Evolutionary conservation across 371 early-diverging fungal genomes (phyloP).

Genomic region (Mucor racemosus): DNA sequence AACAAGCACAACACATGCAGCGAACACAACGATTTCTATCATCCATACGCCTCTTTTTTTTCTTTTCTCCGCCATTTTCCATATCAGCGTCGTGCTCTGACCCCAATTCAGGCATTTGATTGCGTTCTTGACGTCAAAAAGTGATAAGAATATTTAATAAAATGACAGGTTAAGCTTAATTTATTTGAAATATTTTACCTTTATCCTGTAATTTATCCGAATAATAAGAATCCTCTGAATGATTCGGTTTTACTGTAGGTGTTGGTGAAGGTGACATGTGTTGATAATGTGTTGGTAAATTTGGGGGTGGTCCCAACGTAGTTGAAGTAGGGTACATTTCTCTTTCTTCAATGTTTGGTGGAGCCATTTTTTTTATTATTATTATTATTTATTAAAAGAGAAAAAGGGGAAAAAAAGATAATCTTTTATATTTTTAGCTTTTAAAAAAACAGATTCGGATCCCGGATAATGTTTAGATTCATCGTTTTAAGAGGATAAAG

Average conservation of each 20-base stretch:
- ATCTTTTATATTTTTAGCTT: slow-evolving; percentile 5
- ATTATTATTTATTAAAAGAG: not conserved
- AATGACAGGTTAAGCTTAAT: not conserved
- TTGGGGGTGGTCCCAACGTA: slow-evolving; percentile 8
- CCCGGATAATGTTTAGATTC: slow-evolving; percentile 10
- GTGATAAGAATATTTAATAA: not conserved
- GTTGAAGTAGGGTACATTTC: slow-evolving; percentile 1
- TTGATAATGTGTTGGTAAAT: slow-evolving; percentile 13
- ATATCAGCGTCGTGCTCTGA: slow-evolving; percentile 10
- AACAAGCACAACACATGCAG: slow-evolving; percentile 51
- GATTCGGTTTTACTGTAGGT: slow-evolving; percentile 25
- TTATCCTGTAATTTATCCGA: slow-evolving; percentile 5
- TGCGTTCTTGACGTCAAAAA: not conserved
- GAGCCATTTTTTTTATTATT: not conserved
- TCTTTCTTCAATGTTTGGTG: not conserved
- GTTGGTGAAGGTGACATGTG: slow-evolving; percentile 25
- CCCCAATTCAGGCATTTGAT: slow-evolving; percentile 15
- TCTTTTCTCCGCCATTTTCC: slow-evolving; percentile 13
- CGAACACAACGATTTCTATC: slow-evolving; percentile 40
- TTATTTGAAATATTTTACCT: not conserved
- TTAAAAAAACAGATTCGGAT: slow-evolving; percentile 17
- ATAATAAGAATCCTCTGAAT: not conserved
- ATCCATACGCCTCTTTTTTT: slow-evolving; percentile 33
- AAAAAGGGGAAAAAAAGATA: not conserved
- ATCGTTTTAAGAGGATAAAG: slow-evolving; percentile 4